These are phyloP conservation scores for Teratosphaeriaceae sp. DNA, from an alignment of 2,329 filamentous ascomycete genomes.

Conservation along the genomic window DNA sequence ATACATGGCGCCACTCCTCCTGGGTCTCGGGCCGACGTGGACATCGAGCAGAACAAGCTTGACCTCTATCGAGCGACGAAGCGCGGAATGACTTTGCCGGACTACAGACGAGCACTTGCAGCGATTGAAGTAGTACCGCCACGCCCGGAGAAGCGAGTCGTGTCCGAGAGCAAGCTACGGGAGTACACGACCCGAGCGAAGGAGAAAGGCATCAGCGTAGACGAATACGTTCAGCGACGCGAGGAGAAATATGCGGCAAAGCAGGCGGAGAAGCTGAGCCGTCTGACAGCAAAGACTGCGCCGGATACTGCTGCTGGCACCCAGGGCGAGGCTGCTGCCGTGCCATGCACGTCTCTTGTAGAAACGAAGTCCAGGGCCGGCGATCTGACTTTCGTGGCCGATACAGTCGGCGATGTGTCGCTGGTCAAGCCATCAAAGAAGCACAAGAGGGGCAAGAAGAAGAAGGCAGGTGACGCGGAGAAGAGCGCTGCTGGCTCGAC, in stretches of 20 bases:
- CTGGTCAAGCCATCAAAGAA: too few species aligned
- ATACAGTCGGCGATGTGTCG: too few species aligned
- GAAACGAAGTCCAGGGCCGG: too few species aligned
- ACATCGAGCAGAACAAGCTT: slow-evolving; percentile 1
- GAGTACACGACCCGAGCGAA: slow-evolving; percentile 30
- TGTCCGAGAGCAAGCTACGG: slow-evolving; percentile 22
- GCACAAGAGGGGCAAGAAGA: too few species aligned
- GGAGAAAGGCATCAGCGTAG: slow-evolving; percentile 32
- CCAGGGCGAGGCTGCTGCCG: too few species aligned
- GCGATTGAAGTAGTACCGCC: not conserved
- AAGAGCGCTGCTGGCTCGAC: too few species aligned
- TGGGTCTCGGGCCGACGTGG: not conserved
- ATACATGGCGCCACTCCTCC: not conserved
- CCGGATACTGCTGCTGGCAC: too few species aligned
- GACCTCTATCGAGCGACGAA: slow-evolving; percentile 5
- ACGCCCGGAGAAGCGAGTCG: slow-evolving; percentile 10
- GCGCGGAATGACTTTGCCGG: slow-evolving; percentile 3
- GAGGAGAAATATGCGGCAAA: slow-evolving; percentile 17
- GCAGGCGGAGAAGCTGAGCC: slow-evolving; percentile 9
- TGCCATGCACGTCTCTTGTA: too few species aligned
- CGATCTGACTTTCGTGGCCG: too few species aligned
- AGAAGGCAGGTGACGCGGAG: too few species aligned
- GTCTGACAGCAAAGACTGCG: too few species aligned
- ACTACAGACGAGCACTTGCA: slow-evolving; percentile 4
- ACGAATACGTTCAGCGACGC: slow-evolving; percentile 24